Conservation (phyloP, 1,284 basidiomycete genomes). For the Ustilago xerochloae region DNA sequence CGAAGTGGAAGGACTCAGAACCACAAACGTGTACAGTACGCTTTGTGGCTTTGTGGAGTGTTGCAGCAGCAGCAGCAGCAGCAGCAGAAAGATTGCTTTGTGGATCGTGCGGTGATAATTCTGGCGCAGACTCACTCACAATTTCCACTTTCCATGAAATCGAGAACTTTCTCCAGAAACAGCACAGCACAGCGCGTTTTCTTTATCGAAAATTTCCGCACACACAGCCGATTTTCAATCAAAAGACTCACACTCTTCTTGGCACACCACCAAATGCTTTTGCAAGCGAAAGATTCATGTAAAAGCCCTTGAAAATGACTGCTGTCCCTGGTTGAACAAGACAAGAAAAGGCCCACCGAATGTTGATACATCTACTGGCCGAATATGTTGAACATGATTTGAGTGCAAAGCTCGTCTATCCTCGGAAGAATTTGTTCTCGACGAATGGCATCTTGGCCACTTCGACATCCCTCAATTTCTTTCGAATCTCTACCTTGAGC, state of each 20-base stretch:
- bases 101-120: neutral
- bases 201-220: too few relatives aligned
- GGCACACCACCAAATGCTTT: too few relatives aligned
- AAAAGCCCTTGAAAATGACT: neutral
- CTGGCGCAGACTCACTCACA: neutral
- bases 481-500: conserved; percentile 81
- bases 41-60: conserved; percentile 12
- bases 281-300: neutral
- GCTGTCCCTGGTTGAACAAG: conserved; percentile 9
- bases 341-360: neutral
- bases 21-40: neutral
- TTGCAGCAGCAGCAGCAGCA: too few relatives aligned
- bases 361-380: neutral
- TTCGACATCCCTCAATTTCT: conserved; percentile 77
- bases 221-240: too few relatives aligned
- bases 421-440: conserved; percentile 69
- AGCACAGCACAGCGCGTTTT: too few relatives aligned
- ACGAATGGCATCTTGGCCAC: conserved; percentile 83
- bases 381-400: conserved; percentile 1
- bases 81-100: neutral
- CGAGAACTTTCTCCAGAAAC: conserved; percentile 33
- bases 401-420: conserved; percentile 5
- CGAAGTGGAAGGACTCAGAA: neutral
- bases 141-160: too few relatives aligned
- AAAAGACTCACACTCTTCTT: too few relatives aligned